A percentile compares a stretch with the other conserved stretches of the same genome.
These are phyloP conservation scores for Pascua guehoae DNA, from an alignment of 1,284 basidiomycete species.

Conservation along the genomic window DNA sequence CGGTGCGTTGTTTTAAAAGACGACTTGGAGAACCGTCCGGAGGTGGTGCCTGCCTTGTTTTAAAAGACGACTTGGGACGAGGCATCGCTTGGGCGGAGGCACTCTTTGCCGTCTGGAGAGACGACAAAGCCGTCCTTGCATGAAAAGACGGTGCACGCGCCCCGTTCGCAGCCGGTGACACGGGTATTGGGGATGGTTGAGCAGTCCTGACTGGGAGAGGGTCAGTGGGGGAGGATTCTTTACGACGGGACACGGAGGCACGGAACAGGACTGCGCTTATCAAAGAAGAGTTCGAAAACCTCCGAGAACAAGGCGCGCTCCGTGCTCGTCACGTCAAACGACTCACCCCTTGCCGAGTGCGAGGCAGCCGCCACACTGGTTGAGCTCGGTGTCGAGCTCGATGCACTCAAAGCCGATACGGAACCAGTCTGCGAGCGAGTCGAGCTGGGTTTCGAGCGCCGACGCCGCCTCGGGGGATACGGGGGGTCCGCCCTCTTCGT, in stretches of 20 bases:
- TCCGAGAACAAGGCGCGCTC: not conserved
- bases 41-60: too few species aligned
- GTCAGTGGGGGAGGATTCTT: not conserved
- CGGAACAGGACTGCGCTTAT: not conserved
- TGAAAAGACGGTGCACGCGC: constrained; percentile 41
- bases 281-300: too few species aligned
- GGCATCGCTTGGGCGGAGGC: constrained; percentile 15
- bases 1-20: too few species aligned
- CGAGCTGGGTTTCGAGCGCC: constrained; percentile 32
- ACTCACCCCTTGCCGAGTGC: constrained; percentile 47
- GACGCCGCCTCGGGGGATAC: constrained; percentile 29
- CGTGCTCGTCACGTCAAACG: too few species aligned
- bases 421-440: constrained; percentile 49
- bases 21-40: too few species aligned
- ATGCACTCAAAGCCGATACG: constrained; percentile 50
- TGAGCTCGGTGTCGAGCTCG: constrained; percentile 46
- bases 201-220: constrained; percentile 45
- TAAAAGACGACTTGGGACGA: too few species aligned
- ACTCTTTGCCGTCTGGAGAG: constrained; percentile 36
- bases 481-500: constrained; percentile 12
- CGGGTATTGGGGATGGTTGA: constrained; percentile 44
- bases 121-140: constrained; percentile 48
- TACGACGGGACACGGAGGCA: not conserved
- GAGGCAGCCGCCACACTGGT: constrained; percentile 49
- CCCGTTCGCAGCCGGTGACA: constrained; percentile 43